Evolutionary conservation across 208 protist species (phyloP), one percentile per base, ranked within the genome.

Genomic region (Tritrichomonas musculus): DNA sequence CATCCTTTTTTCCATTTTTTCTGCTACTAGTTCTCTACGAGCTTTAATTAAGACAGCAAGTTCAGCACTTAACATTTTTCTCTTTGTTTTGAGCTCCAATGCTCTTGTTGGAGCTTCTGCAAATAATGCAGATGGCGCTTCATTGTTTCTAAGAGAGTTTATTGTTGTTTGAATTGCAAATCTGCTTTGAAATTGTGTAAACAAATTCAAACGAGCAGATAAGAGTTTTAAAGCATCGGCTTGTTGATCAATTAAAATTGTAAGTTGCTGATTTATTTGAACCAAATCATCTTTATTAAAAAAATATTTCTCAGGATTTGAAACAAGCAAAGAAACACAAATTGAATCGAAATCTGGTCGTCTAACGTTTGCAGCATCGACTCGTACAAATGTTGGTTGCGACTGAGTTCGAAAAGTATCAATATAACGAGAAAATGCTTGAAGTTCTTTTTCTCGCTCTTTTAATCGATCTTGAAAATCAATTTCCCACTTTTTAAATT

Each of bases 381-480:
- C 77, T 60, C 57, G 27, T n/a, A 88, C 77, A 57, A 88, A 88
- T 39, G 77, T 88, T n/a, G 77, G 77, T 44, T 53, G 20, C 11
- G 47, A 17, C 39, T 88, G 33, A 20, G 44, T 49, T 8, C 77
- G 8, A 30, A 60, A 88, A 4, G 77, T 44, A 22, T 44, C 44
- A 14, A 88, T 13, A 88, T 57, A 47, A 8, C 44, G 33, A 8
- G 77, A 88, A 57, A 88, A 88, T 39, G 41, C 44, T 14, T 25
- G n/a, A 33, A 88, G 41, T 88, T 88, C 77, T 33, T 49, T 39
- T 44, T 88, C 77, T 88, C 77, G 44, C 27, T 88, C 77, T 88
- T 88, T 88, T 20, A 88, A 53, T 88, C 77, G 0, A 39, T 88
- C 27, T 33, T 88, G 25, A 88, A 88, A 88, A 47, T 88, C 77